Evolutionary conservation across 2,329 filamentous ascomycete genomes (phyloP).

Genomic region (Paramyrothecium roridum): DNA sequence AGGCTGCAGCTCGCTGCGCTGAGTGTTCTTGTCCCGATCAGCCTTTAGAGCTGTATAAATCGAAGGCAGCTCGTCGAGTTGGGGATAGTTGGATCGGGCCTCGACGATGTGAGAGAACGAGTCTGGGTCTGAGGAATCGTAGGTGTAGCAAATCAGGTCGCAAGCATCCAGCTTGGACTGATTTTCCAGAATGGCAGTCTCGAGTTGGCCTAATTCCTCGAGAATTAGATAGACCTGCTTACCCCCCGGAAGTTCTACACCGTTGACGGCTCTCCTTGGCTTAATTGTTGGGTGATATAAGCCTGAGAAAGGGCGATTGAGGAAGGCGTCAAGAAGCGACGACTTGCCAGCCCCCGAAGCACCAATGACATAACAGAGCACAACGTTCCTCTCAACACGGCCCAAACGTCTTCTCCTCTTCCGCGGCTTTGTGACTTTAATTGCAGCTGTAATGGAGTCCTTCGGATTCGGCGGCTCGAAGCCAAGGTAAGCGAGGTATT

Average conservation of each 20-base stretch:
- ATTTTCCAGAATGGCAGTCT: slow-evolving; percentile 92
- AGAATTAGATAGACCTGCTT: slow-evolving; percentile 97
- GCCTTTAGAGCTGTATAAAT: slow-evolving; percentile 94
- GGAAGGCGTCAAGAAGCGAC: slow-evolving; percentile 83
- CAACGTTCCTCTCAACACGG: slow-evolving; percentile 88
- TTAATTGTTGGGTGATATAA: slow-evolving; percentile 94
- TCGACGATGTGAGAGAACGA: slow-evolving; percentile 90
- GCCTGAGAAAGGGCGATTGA: slow-evolving; percentile 80
- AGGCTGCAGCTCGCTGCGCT: slow-evolving; percentile 84
- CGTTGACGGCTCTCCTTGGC: slow-evolving; percentile 89
- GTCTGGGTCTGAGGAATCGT: slow-evolving; percentile 95
- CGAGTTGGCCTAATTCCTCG: slow-evolving; percentile 92
- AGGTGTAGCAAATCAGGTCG: slow-evolving; percentile 91
- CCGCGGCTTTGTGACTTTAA: slow-evolving; percentile 89
- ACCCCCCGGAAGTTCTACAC: slow-evolving; percentile 89
- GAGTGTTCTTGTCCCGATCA: slow-evolving; percentile 94
- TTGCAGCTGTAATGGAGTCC: slow-evolving; percentile 73
- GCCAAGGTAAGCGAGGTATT: slow-evolving; percentile 93
- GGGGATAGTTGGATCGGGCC: slow-evolving; percentile 73
- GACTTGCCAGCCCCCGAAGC: slow-evolving; percentile 87
- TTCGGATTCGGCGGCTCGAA: slow-evolving; percentile 81
- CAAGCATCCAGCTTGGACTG: slow-evolving; percentile 85
- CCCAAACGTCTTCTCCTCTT: slow-evolving; percentile 80
- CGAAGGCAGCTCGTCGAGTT: slow-evolving; percentile 83
- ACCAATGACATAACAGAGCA: slow-evolving; percentile 89